Evolutionary conservation across 2,329 filamentous ascomycete genomes (phyloP), one percentile per base, ranked within the genome.

Genomic region (Aspergillus floridensis): DNA sequence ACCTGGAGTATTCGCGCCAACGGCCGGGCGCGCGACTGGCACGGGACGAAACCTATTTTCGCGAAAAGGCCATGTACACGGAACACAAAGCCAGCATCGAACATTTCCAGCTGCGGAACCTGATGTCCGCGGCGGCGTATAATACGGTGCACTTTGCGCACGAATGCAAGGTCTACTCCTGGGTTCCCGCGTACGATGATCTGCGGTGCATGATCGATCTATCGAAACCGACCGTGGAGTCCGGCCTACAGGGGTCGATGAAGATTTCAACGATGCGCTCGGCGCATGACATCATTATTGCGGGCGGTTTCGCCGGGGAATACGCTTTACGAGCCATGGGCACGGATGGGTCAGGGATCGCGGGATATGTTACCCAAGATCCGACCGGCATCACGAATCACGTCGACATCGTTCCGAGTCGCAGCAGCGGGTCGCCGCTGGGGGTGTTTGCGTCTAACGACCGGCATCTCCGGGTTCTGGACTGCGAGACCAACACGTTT

Each of bases 361-460:
- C 80, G 57, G 82, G 83, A 48, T 75, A 76, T 57, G 80, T 84
- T 41, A 81, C 80, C 8, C 76, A 79, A 54, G 76, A 80, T 16
- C 61, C 63, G 49, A 72, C 82, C 46, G 81, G 79, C 38, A 85
- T 86, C 62, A 84, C 84, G 19, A 86, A 85, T 60, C 83, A 86
- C 66, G 77, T 86, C 59, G 81, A 86, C 66, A 77, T 82, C 14
- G 80, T 81, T 62, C 70, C 71, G 14, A 78, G 74, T 49, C 81
- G 84, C 41, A 74, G 76, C 3, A 80, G 73, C n/a, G 76, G 78
- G 47, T 72, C 74, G 1, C 81, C 81, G 1, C 77, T 79, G 48
- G 83, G 81, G 2, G 79, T 82, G 2, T 83, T 87, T 62, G 81
- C 81, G 63, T 85, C 83, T 3, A 87, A 87, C 65, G 84, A 87